A percentile compares a stretch with the other conserved stretches of the same genome.
These are phyloP conservation scores for Chlamydomonas urium DNA, from an alignment of 139 green algal species.

Conservation along the genomic window DNA sequence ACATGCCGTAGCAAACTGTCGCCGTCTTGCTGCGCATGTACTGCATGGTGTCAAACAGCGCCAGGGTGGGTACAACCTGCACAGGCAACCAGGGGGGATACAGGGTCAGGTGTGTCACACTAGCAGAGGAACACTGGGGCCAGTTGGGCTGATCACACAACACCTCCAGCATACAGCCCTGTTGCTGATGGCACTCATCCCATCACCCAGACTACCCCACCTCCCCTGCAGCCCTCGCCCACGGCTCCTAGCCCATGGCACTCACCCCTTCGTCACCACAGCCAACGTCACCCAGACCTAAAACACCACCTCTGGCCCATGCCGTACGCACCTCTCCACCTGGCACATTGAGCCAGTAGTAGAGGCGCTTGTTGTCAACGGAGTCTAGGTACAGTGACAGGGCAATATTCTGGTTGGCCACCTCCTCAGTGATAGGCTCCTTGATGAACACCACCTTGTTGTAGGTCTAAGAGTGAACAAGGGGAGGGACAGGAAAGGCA, in stretches of 20 bases:
- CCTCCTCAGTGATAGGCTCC: constrained; percentile 50
- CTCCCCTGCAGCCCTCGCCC: no score
- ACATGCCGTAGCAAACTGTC: constrained; percentile 93
- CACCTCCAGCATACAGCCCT: no score
- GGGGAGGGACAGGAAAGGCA: not conserved
- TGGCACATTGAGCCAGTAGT: constrained; percentile 57
- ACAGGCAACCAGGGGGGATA: no score
- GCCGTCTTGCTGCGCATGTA: constrained; percentile 84
- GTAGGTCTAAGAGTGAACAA: no score
- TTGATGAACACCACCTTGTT: constrained; percentile 62
- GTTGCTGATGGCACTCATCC: no score
- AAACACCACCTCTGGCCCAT: not conserved
- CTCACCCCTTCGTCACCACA: no score
- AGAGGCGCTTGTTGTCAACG: constrained; percentile 57
- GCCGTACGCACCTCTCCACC: constrained; percentile 46
- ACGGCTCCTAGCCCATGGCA: no score
- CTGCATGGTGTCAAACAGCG: constrained; percentile 96
- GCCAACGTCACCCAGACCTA: no score
- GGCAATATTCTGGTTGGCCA: constrained; percentile 61
- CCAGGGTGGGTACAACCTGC: constrained; percentile 88
- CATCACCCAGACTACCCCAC: no score
- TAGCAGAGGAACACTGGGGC: no score
- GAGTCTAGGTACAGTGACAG: constrained; percentile 56
- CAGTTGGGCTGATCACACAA: no score
- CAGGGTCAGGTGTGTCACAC: no score